A percentile compares a stretch with the other conserved stretches of the same genome.
Conservation (phyloP, 495 filamentous ascomycete species). For the Geoglossum glabrum region DNA sequence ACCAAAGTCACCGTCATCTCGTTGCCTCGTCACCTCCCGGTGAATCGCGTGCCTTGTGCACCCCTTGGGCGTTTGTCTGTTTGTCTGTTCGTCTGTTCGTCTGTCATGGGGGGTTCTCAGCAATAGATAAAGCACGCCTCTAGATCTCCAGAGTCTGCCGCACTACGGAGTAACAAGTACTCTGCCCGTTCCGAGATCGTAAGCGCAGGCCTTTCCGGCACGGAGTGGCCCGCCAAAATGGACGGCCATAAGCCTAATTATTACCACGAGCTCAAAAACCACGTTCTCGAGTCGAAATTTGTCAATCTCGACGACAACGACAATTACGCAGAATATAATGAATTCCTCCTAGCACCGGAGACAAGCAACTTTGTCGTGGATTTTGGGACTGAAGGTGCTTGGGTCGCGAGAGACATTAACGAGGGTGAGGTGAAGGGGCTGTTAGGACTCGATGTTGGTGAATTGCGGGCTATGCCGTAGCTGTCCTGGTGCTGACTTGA, state of each 20-base stretch:
- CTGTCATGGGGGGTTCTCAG: neutral
- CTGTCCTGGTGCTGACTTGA: neutral
- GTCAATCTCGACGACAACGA: neutral
- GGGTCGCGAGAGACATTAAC: constrained; percentile 37
- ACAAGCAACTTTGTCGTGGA: constrained; percentile 45
- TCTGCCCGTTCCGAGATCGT: too few species aligned
- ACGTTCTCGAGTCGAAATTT: neutral
- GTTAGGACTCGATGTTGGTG: constrained; percentile 10
- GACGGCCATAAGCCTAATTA: neutral
- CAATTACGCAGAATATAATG: neutral
- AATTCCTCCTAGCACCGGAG: neutral
- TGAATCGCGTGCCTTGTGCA: too few species aligned
- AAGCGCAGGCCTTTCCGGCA: too few species aligned
- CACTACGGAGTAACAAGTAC: too few species aligned
- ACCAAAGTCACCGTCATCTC: too few species aligned
- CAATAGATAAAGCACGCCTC: neutral
- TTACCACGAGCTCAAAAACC: neutral
- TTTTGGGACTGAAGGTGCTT: constrained; percentile 43
- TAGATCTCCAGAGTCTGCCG: neutral
- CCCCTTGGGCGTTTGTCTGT: too few species aligned
- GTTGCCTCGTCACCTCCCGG: too few species aligned
- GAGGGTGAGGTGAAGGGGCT: constrained; percentile 22
- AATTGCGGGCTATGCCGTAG: neutral
- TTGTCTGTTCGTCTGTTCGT: neutral
- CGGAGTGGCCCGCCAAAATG: neutral